A percentile compares a stretch with the other conserved stretches of the same genome.
phyloP scores from a whole-genome alignment of 371 early-diverging fungal species.

The Lichtheimia ramosa region DNA sequence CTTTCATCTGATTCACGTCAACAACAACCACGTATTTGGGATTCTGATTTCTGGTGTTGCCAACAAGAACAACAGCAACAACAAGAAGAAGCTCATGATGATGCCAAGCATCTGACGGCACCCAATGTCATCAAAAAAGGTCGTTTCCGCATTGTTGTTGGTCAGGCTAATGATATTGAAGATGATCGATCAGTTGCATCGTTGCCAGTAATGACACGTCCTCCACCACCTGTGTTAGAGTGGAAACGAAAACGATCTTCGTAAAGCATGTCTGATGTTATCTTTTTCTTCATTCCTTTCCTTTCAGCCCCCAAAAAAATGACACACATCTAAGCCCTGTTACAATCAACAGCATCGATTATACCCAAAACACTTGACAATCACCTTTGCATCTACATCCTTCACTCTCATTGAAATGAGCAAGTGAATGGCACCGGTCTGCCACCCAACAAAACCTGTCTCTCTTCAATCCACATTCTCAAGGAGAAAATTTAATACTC shows the following conservation, averaged over 20 bases:
- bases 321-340: too few relatives aligned
- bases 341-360: too few relatives aligned
- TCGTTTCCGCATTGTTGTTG: constrained; percentile 23
- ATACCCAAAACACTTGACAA: too few relatives aligned
- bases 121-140: constrained; percentile 20
- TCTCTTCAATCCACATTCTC: too few relatives aligned
- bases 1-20: neutral
- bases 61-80: neutral
- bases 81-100: neutral
- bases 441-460: too few relatives aligned
- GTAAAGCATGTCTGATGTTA: too few relatives aligned
- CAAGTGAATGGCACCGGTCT: too few relatives aligned
- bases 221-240: constrained; percentile 9
- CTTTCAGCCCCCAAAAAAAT: too few relatives aligned
- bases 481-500: too few relatives aligned
- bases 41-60: constrained; percentile 20
- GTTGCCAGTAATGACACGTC: neutral
- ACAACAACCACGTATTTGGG: constrained; percentile 13
- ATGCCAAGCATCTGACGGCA: constrained; percentile 2
- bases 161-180: constrained; percentile 10
- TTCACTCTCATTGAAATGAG: too few relatives aligned
- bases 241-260: constrained; percentile 18
- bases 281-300: too few relatives aligned
- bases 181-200: neutral
- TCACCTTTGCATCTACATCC: too few relatives aligned